A percentile compares a stretch with the other conserved stretches of the same genome.
phyloP scores from a whole-genome alignment of 441 rosid genomes.

The Bruguiera hainesii region DNA sequence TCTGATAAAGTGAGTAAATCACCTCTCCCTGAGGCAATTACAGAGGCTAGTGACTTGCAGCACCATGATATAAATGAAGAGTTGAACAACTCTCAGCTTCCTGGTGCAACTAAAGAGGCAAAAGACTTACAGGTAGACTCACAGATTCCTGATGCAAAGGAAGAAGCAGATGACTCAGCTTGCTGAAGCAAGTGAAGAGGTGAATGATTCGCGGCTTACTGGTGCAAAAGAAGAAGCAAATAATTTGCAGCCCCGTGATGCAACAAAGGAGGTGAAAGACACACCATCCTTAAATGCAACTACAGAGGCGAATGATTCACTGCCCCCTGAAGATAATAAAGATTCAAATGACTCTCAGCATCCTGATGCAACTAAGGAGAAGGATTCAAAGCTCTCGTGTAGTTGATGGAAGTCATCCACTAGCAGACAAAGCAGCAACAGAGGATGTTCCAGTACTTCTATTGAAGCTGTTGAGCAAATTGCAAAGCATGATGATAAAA shows the following conservation, averaged over 20 bases:
- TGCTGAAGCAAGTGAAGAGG: slow-evolving; percentile 13
- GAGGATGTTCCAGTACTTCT: slow-evolving; percentile 31
- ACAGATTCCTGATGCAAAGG: not conserved
- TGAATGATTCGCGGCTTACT: slow-evolving; percentile 2
- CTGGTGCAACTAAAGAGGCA: slow-evolving; percentile 16
- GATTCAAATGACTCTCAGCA: slow-evolving; percentile 1
- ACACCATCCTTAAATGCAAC: not conserved
- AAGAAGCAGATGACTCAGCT: slow-evolving; percentile 2
- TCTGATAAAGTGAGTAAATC: not conserved
- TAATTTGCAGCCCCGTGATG: not conserved
- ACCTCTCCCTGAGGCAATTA: slow-evolving; percentile 9
- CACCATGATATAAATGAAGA: slow-evolving; percentile 13
- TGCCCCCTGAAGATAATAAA: slow-evolving; percentile 3
- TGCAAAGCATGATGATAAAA: slow-evolving; percentile 26
- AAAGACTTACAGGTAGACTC: not conserved
- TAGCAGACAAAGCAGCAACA: slow-evolving; percentile 25
- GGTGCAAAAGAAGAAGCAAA: not conserved
- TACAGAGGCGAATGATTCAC: slow-evolving; percentile 7
- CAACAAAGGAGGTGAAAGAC: slow-evolving; percentile 1
- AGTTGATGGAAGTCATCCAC: slow-evolving; percentile 27
- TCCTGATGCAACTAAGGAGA: slow-evolving; percentile 9
- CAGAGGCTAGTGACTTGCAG: slow-evolving; percentile 6
- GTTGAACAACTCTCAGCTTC: slow-evolving; percentile 8
- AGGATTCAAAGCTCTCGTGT: slow-evolving; percentile 17
- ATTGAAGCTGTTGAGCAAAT: slow-evolving; percentile 27